Evolutionary conservation across 106 monocot species (phyloP), one percentile per base, ranked within the genome.

Genomic region (Apostasia ramifera): DNA sequence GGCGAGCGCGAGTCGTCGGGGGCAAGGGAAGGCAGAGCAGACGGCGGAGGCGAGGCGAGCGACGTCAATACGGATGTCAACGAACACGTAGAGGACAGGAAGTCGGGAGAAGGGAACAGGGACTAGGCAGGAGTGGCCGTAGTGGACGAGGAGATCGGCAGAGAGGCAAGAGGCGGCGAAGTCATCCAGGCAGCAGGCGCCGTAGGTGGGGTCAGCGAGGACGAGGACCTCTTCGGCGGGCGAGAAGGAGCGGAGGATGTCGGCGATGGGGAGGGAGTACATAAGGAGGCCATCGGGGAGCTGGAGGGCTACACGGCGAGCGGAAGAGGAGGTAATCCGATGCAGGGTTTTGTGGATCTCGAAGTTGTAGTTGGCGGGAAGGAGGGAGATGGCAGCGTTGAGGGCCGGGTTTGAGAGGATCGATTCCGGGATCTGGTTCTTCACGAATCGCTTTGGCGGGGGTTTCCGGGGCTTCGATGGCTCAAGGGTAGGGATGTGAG

Each of bases 271-370:
- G 71, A 98, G 83, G 69, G 98, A 76, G 93, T 74, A 93, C 81
- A 98, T 79, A 76, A 98, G 98, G 50, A 98, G 87, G 58, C 93
- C 98, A 46, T 98, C 98, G 70, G 98, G 98, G 64, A 98, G 71
- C 78, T 98, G 98, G 61, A 98, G 93, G 38, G 81, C 93, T 37
- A 82, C 68, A 70, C 79, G 86, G 65, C 82, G 74, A 49, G 90
- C 83, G 47, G 73, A 67, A 52, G 85, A 70, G 68, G 93, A 73
- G 62, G 55, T 53, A 79, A 87, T 72, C 70, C 98, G 92, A 70
- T 93, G 92, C 41, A 93, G 78, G 67, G 85, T 90, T 76, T 98
- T 98, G 83, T 83, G 98, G 70, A 98, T 61, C 90, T 90, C 98
- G 83, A 98, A 93, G 85, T 93, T 74, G 83, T 98, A 98, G 81